A percentile compares a stretch with the other conserved stretches of the same genome.
These are phyloP conservation scores for Corymbia maculata DNA, from an alignment of 345 rosid genomes.

Conservation along the genomic window DNA sequence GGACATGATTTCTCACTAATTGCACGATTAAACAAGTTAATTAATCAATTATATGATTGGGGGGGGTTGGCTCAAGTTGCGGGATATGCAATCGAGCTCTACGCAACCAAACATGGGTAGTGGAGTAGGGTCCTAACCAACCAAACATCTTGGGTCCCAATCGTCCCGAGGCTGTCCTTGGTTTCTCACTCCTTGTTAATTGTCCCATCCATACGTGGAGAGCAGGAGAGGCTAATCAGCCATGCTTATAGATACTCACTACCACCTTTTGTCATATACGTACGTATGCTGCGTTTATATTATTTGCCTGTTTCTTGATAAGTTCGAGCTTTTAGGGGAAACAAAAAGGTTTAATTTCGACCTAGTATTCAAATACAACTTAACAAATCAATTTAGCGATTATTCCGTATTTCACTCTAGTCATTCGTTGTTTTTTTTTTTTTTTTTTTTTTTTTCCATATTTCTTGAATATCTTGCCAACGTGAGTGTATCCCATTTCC, in stretches of 20 bases:
- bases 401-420: background rate
- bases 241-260: background rate
- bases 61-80: background rate
- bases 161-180: background rate
- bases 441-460: background rate
- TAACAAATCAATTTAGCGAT: background rate
- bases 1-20: background rate
- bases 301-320: background rate
- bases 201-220: background rate
- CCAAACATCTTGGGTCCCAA: background rate
- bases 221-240: background rate
- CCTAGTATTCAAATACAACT: background rate
- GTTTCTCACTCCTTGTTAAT: background rate
- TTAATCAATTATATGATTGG: background rate
- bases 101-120: background rate
- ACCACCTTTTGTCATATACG: background rate
- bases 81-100: background rate
- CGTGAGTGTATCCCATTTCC: background rate
- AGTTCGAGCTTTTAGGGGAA: background rate
- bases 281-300: background rate
- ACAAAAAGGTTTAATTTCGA: background rate
- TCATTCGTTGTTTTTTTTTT: background rate
- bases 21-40: background rate
- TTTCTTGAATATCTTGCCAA: background rate
- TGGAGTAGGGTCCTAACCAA: background rate